Evolutionary conservation across 805 yeast species (phyloP).

Genomic region (Metschnikowia picachoensis): DNA sequence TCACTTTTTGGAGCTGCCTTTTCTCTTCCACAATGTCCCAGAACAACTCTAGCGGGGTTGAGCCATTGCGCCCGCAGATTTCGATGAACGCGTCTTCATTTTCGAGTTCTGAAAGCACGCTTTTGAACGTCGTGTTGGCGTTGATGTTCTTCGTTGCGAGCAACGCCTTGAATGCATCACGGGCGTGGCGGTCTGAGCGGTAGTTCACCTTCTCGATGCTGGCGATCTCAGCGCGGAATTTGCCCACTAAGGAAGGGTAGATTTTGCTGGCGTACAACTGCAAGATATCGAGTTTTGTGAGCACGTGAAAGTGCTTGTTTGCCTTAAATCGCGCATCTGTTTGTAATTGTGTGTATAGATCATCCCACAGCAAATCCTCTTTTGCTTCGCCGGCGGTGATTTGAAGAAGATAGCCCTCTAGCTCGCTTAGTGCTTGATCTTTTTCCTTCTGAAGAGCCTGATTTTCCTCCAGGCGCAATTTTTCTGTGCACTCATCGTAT

Average conservation of each 20-base stretch:
- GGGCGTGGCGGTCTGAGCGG: conserved; percentile 58
- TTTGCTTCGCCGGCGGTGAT: conserved; percentile 27
- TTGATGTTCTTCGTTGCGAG: conserved; percentile 38
- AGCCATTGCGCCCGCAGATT: conserved; percentile 72
- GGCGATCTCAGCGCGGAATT: conserved; percentile 21
- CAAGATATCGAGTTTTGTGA: conserved; percentile 60
- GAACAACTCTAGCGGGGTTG: conserved; percentile 71
- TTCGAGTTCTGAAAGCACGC: conserved; percentile 47
- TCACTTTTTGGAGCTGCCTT: conserved; percentile 50
- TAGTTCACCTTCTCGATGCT: conserved; percentile 38
- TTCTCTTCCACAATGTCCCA: conserved; percentile 70
- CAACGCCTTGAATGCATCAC: conserved; percentile 54
- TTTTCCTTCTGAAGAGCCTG: conserved; percentile 25
- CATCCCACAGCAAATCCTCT: conserved; percentile 36
- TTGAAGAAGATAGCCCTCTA: conserved; percentile 47
- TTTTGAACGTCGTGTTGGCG: conserved; percentile 58
- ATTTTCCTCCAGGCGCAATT: conserved; percentile 32
- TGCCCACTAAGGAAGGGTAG: conserved; percentile 24
- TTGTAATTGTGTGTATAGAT: conserved; percentile 31
- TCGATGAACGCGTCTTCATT: conserved; percentile 55
- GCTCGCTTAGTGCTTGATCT: conserved; percentile 48
- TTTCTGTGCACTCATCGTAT: conserved; percentile 47
- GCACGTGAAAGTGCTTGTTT: conserved; percentile 48
- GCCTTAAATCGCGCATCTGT: conserved; percentile 53
- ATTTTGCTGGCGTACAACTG: conserved; percentile 43